Evolutionary conservation across 2,329 filamentous ascomycete species (phyloP), one percentile per base, ranked within the genome.

Genomic region (Microcyclospora tardicrescens): DNA sequence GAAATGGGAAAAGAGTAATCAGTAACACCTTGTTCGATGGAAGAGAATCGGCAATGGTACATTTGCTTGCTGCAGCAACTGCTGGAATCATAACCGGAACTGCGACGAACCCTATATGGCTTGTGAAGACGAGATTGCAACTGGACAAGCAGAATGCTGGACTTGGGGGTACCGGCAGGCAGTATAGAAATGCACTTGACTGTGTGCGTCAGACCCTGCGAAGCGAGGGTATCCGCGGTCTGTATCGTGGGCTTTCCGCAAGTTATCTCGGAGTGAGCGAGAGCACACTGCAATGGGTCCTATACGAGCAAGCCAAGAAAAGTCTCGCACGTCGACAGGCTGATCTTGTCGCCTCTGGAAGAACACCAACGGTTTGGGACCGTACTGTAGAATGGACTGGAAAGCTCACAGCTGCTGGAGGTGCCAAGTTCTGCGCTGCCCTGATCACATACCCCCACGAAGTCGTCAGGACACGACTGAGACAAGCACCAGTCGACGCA

Each of bases 81-180:
- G 86, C 87, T 1, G 87, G 87, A 2, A 74, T 95, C 33, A 79
- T 80, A 6, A 95, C 89, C 0, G 84, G 84, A 34, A 95, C 89
- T 1, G 84, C 81, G 15, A 96, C 87, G 29, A 95, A 95, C 61
- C 87, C 87, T 1, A 94, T 96, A 55, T 96, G 87, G 87, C 73
- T 96, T 46, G 77, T 96, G 56, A 96, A 96, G 71, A 96, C 87
- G 31, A 72, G 87, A 27, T 60, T 96, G 51, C 87, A 96, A 63
- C 73, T 96, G 28, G 87, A 96, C 66, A 93, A 87, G 66, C 84
- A 83, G 56, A 74, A 77, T 37, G 81, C 80, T 12, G 66, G 72
- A 45, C 66, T 71, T 42, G 50, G 46, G 2, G 73, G 64, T 16
- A 63, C 65, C 38, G 66, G 68, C 37, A 71, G 87, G 37, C 77